These are phyloP conservation scores for Euphorbia tirucalli DNA, from an alignment of 345 rosid genomes.

Conservation along the genomic window DNA sequence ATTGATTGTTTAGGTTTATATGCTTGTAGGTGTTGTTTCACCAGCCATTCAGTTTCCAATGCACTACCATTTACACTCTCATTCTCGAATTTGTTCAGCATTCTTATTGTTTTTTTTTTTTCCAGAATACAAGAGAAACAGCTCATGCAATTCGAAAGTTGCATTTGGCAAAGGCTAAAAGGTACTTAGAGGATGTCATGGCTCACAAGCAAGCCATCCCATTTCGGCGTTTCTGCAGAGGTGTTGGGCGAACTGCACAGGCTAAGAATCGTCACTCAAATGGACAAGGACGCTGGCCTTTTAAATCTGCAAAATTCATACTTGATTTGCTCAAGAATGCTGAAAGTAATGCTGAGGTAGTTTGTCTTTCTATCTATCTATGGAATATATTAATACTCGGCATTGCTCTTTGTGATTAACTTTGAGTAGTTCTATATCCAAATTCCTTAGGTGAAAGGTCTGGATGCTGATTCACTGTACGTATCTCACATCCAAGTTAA, in stretches of 20 bases:
- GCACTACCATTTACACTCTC: background rate
- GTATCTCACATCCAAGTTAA: slow-evolving; percentile 78
- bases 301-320: slow-evolving; percentile 50
- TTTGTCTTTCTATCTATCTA: background rate
- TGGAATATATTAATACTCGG: background rate
- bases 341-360: slow-evolving; percentile 77
- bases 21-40: background rate
- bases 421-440: background rate
- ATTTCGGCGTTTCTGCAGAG: slow-evolving; percentile 68
- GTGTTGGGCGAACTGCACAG: slow-evolving; percentile 78
- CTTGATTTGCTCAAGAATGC: slow-evolving; percentile 63
- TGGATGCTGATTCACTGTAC: slow-evolving; percentile 65
- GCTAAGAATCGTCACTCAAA: slow-evolving; percentile 78
- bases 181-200: slow-evolving; percentile 74
- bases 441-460: slow-evolving; percentile 54
- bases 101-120: background rate
- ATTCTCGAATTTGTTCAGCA: background rate
- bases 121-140: slow-evolving; percentile 72
- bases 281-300: slow-evolving; percentile 82
- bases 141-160: slow-evolving; percentile 59
- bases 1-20: no score
- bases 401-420: background rate
- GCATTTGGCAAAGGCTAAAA: slow-evolving; percentile 63
- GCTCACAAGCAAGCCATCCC: slow-evolving; percentile 83
- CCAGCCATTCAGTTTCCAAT: background rate